phyloP scores from a whole-genome alignment of 2,329 filamentous ascomycete genomes.

The Aspergillus fumigatiaffinis region DNA sequence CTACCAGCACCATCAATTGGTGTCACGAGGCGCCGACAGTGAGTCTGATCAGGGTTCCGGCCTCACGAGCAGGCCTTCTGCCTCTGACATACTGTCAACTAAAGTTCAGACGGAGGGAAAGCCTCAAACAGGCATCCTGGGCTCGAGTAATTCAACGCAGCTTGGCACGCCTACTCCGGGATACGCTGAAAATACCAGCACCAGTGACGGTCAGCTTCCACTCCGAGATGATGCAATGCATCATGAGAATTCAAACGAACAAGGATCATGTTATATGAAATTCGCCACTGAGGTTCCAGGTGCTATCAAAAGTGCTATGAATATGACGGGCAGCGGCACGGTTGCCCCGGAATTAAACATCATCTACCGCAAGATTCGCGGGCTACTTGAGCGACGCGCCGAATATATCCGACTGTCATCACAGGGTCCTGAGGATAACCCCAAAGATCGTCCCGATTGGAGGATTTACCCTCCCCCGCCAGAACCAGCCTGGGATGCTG shows the following conservation, averaged over 20 bases:
- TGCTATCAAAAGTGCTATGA: conserved; percentile 58
- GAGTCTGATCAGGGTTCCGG: conserved; percentile 36
- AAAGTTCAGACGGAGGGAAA: background rate
- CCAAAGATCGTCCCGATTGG: conserved; percentile 79
- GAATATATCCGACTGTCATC: conserved; percentile 85
- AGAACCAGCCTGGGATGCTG: conserved; percentile 80
- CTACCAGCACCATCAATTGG: conserved; percentile 82
- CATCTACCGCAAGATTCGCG: conserved; percentile 88
- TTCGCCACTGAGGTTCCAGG: conserved; percentile 58
- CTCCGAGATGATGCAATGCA: background rate
- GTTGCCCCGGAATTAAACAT: conserved; percentile 78
- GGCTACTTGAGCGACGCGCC: conserved; percentile 79
- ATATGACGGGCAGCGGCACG: conserved; percentile 69
- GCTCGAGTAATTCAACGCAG: background rate
- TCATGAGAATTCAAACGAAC: too few species aligned
- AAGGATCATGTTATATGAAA: conserved; percentile 44
- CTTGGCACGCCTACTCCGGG: background rate
- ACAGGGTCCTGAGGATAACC: conserved; percentile 79
- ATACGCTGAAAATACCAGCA: background rate
- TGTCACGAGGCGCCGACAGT: conserved; percentile 42
- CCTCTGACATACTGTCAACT: background rate
- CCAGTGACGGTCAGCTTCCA: background rate
- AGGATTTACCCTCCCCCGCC: conserved; percentile 87
- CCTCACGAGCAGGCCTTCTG: conserved; percentile 4
- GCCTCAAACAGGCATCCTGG: background rate